These are phyloP conservation scores for Pyrenopolyporus hunteri DNA, from an alignment of 495 filamentous ascomycete species.

Conservation along the genomic window DNA sequence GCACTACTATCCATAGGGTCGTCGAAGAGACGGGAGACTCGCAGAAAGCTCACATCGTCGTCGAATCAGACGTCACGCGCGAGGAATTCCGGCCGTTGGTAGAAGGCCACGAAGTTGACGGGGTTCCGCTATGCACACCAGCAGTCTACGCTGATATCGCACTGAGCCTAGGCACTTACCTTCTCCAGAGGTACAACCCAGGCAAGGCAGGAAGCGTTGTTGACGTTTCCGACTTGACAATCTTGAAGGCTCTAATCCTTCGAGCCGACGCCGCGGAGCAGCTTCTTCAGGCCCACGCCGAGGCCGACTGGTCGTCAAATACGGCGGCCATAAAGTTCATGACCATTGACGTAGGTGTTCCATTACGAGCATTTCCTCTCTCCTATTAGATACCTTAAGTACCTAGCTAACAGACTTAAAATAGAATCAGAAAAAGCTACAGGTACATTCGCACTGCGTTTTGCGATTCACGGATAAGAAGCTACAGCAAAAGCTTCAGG, in stretches of 20 bases:
- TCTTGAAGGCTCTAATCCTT: slow-evolving; percentile 59
- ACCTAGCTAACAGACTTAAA: background rate
- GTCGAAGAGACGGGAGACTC: slow-evolving; percentile 62
- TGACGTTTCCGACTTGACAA: slow-evolving; percentile 55
- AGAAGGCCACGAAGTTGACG: slow-evolving; percentile 1
- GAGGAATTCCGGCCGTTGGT: background rate
- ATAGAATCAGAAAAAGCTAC: background rate
- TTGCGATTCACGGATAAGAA: background rate
- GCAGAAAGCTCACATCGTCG: slow-evolving; percentile 47
- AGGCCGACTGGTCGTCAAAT: background rate
- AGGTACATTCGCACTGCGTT: background rate
- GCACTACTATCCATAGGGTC: slow-evolving; percentile 43
- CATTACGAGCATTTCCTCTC: no score
- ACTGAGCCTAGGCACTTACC: slow-evolving; percentile 61
- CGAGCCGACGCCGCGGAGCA: background rate
- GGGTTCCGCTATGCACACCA: slow-evolving; percentile 45
- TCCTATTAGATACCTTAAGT: background rate
- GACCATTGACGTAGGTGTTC: background rate
- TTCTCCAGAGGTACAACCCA: slow-evolving; percentile 52
- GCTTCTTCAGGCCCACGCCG: background rate
- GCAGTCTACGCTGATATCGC: slow-evolving; percentile 68
- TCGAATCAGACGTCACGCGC: background rate
- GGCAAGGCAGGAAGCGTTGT: slow-evolving; percentile 37
- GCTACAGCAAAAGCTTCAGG: background rate
- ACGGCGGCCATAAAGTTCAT: background rate